Conservation (phyloP, 768 basidiomycete genomes). For the Rhizopogon salebrosus region DNA sequence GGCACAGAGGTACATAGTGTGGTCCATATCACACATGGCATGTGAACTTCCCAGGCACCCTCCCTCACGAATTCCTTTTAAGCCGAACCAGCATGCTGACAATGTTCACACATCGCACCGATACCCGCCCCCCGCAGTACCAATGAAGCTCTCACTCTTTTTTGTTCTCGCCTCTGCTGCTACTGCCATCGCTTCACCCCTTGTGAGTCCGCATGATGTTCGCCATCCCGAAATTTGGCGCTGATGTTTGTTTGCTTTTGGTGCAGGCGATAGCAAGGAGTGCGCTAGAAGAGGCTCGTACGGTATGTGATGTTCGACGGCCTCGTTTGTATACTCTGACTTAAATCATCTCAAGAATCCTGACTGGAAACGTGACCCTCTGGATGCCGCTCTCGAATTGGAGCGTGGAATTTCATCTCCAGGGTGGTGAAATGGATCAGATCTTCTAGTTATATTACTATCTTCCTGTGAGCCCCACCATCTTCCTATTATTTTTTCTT, state of each 20-base stretch:
- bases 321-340: neutral
- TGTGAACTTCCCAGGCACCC: constrained; percentile 2
- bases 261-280: neutral
- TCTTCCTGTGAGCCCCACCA: neutral
- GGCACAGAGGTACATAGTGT: neutral
- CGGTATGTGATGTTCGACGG: neutral
- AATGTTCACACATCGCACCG: neutral
- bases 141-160: constrained; percentile 5
- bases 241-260: neutral
- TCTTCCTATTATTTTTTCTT: no score
- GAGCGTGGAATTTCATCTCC: no score
- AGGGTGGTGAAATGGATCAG: neutral
- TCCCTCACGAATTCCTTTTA: neutral
- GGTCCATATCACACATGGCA: no score
- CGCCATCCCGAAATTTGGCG: neutral
- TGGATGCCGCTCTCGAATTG: no score
- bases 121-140: neutral
- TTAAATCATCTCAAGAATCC: neutral
- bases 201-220: neutral
- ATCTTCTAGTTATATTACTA: neutral
- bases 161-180: neutral
- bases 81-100: neutral
- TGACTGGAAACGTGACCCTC: neutral
- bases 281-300: neutral
- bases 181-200: neutral